Evolutionary conservation across 805 yeast species (phyloP).

Genomic region (Candida sphagnicola): DNA sequence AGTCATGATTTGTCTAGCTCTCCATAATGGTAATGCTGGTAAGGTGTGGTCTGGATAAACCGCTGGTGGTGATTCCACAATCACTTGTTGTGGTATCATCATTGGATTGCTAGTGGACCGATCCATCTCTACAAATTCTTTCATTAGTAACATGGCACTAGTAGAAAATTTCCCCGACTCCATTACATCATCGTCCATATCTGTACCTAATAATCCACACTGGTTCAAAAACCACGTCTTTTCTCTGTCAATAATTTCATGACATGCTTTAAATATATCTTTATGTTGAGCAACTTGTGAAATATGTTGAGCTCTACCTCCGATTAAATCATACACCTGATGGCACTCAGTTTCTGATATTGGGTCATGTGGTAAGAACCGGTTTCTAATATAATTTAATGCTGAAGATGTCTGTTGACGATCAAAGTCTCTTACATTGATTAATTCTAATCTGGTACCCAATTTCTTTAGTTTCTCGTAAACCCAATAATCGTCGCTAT

Average conservation of each 20-base stretch:
- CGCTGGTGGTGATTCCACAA: conserved; percentile 18
- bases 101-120: conserved; percentile 25
- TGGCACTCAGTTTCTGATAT: conserved; percentile 41
- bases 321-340: conserved; percentile 62
- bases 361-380: conserved; percentile 32
- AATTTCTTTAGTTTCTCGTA: conserved; percentile 69
- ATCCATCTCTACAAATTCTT: conserved; percentile 70
- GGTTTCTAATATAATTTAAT: conserved; percentile 46
- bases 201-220: conserved; percentile 71
- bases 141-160: conserved; percentile 69
- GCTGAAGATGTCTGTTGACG: conserved; percentile 54
- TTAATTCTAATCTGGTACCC: conserved; percentile 71
- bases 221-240: conserved; percentile 84
- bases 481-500: conserved; percentile 84
- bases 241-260: conserved; percentile 69
- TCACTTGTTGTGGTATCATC: conserved; percentile 28
- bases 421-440: conserved; percentile 62
- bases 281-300: conserved; percentile 62
- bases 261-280: conserved; percentile 59
- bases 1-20: conserved; percentile 82
- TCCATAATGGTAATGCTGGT: conserved; percentile 78
- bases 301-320: conserved; percentile 83
- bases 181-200: conserved; percentile 89
- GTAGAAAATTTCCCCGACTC: conserved; percentile 74
- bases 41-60: conserved; percentile 43